Evolutionary conservation across 192 early-diverging fungal species (phyloP), one percentile per base, ranked within the genome.

Genomic region (Coemansia sp.): DNA sequence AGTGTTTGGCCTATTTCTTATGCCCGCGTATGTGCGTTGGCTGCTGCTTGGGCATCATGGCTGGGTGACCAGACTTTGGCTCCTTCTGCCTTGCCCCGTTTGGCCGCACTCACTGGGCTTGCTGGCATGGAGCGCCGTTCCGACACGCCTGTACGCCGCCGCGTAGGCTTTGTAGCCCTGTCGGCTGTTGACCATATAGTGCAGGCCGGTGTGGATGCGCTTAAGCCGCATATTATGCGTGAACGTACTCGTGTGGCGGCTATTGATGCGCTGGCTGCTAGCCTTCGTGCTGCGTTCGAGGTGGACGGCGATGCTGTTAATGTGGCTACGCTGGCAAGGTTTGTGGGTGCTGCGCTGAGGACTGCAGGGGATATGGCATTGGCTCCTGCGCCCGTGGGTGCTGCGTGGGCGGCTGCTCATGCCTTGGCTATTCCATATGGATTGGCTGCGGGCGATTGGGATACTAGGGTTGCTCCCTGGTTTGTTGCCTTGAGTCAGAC

Each of bases 181-280:
- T 76, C 81, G 23, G 76, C 81, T 1, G 75, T 76, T 35, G 81
- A 84, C 70, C 76, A 78, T 38, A 69, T 84, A 32, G 68, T 78
- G 47, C 81, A 84, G 53, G 73, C 76, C 1, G 76, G 67, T 11
- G 73, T 78, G 0, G 81, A 84, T 26, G 64, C 63, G 1, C 47
- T 78, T 10, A 68, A 63, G 59, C 76, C 76, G 39, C 43, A 42
- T 61, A 46, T 84, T 26, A 59, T 58, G 6, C 21, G 46, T 4
- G 62, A 71, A 28, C 43, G 50, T 32, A 72, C 64, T 8, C 81
- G 81, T 11, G 67, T 59, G 3, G n/a, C 55, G 6, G 74, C 62
- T 1, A 47, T 78, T 63, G 42, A 55, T 0, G 65, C 70, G 28
- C 65, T 68, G 28, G 53, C 72, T 49, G 62, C 37, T 2, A 68